Percentiles rank a stretch among this genome's conserved stretches.
These are phyloP conservation scores for Coprinopsis cinerea DNA, from an alignment of 768 basidiomycete species.

Conservation along the genomic window DNA sequence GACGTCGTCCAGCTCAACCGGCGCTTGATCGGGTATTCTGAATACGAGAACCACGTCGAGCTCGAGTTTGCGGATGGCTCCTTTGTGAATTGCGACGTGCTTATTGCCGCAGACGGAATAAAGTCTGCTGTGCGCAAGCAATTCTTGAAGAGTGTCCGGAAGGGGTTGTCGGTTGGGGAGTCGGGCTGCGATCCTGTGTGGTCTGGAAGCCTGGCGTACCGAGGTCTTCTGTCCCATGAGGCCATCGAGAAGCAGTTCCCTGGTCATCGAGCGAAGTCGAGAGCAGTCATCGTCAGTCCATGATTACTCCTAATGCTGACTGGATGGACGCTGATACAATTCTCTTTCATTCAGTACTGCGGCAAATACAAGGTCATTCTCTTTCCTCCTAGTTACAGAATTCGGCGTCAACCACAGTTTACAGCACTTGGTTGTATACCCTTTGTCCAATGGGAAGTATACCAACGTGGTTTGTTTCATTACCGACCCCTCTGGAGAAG, in stretches of 20 bases:
- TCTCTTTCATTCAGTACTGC: conserved; percentile 18
- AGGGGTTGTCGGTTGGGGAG: not conserved
- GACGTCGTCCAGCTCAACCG: conserved; percentile 28
- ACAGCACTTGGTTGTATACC: conserved; percentile 46
- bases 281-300: conserved; percentile 20
- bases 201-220: conserved; percentile 30
- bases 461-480: conserved; percentile 45
- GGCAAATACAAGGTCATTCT: conserved; percentile 25
- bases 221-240: conserved; percentile 25
- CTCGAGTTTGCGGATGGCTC: conserved; percentile 22
- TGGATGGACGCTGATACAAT: not conserved
- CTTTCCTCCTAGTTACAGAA: not conserved
- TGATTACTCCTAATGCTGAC: not conserved
- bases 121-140: conserved; percentile 19
- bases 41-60: conserved; percentile 15
- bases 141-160: conserved; percentile 9
- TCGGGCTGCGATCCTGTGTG: conserved; percentile 25
- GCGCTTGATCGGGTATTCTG: conserved; percentile 32
- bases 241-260: conserved; percentile 21
- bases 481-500: conserved; percentile 24
- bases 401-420: not conserved
- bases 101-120: conserved; percentile 38
- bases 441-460: conserved; percentile 40
- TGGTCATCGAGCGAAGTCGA: conserved; percentile 23
- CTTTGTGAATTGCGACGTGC: conserved; percentile 25